phyloP scores from a whole-genome alignment of 2,329 filamentous ascomycete genomes.

The Arthrobotrys sinensis region DNA sequence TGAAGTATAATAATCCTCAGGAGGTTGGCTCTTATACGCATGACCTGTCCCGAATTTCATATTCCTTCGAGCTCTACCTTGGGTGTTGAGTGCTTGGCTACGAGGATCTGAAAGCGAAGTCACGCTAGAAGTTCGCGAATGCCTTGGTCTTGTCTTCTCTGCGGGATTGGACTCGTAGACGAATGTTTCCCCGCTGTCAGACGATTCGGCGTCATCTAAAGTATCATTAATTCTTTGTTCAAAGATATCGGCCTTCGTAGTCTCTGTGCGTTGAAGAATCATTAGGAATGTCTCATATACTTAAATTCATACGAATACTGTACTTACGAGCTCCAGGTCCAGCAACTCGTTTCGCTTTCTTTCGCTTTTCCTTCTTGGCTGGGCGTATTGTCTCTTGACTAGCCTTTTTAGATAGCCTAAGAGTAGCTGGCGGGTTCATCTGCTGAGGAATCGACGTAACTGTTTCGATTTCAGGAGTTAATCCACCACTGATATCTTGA shows the following conservation, averaged over 20 bases:
- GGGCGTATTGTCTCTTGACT: slow-evolving; percentile 92
- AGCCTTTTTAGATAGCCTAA: slow-evolving; percentile 81
- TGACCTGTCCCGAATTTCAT: slow-evolving; percentile 64
- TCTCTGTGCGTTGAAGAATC: slow-evolving; percentile 72
- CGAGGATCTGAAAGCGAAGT: slow-evolving; percentile 77
- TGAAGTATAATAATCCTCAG: slow-evolving; percentile 52
- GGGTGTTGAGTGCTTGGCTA: slow-evolving; percentile 51
- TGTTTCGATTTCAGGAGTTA: slow-evolving; percentile 98
- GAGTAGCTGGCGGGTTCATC: slow-evolving; percentile 77
- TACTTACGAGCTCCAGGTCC: slow-evolving; percentile 63
- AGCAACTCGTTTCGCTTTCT: slow-evolving; percentile 78
- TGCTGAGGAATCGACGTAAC: slow-evolving; percentile 88
- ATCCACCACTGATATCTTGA: slow-evolving; percentile 79
- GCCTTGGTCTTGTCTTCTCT: slow-evolving; percentile 76
- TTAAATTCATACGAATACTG: not conserved
- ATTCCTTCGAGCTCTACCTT: slow-evolving; percentile 54
- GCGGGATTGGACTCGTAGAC: slow-evolving; percentile 98
- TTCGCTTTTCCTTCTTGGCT: slow-evolving; percentile 91
- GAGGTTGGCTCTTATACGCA: slow-evolving; percentile 41
- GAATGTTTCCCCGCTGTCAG: slow-evolving; percentile 97
- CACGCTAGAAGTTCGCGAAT: slow-evolving; percentile 93
- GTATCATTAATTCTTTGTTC: slow-evolving; percentile 96
- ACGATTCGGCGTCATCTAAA: slow-evolving; percentile 95
- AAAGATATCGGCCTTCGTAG: slow-evolving; percentile 97
- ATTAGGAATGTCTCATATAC: slow-evolving; percentile 51